A percentile compares a stretch with the other conserved stretches of the same genome.
Conservation (phyloP, 2,329 filamentous ascomycete genomes). For the Diaporthe destruens region DNA sequence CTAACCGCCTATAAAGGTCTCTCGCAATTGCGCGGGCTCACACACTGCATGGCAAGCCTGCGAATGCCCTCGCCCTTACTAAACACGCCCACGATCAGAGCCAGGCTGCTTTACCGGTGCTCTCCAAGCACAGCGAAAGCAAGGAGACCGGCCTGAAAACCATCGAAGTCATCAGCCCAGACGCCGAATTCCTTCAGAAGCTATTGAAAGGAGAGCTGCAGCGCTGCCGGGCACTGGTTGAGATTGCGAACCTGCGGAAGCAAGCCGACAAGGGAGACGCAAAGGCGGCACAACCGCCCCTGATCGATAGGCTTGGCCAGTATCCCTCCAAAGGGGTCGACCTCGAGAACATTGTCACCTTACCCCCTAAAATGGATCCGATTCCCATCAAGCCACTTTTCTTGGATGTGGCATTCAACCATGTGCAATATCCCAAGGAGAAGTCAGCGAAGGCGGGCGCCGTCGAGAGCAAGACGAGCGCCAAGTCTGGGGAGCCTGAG, state of each 20-base stretch:
- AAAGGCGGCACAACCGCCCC: constrained; percentile 57
- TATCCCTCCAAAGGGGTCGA: constrained; percentile 81
- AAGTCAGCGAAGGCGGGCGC: constrained; percentile 47
- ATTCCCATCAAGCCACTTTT: constrained; percentile 96
- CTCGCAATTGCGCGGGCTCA: constrained; percentile 90
- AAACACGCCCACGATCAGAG: constrained; percentile 77
- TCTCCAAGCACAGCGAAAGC: constrained; percentile 55
- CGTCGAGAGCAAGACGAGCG: constrained; percentile 48
- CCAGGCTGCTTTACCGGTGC: constrained; percentile 61
- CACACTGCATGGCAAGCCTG: constrained; percentile 76
- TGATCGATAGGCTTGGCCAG: constrained; percentile 80
- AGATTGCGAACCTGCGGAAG: constrained; percentile 77
- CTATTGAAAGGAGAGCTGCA: constrained; percentile 80
- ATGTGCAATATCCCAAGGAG: constrained; percentile 88
- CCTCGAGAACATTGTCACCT: constrained; percentile 84
- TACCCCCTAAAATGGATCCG: constrained; percentile 84
- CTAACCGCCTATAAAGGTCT: constrained; percentile 65
- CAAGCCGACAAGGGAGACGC: constrained; percentile 57
- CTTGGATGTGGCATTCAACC: constrained; percentile 97
- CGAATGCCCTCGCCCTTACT: constrained; percentile 88
- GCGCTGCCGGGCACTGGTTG: constrained; percentile 86
- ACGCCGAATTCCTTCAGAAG: constrained; percentile 69
- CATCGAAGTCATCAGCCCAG: constrained; percentile 73
- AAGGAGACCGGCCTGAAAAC: constrained; percentile 67
- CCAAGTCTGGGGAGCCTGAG: constrained; percentile 51